Percentiles rank a stretch among this genome's conserved stretches.
Conservation (phyloP, 495 filamentous ascomycete species). For the Tuber brumale region DNA sequence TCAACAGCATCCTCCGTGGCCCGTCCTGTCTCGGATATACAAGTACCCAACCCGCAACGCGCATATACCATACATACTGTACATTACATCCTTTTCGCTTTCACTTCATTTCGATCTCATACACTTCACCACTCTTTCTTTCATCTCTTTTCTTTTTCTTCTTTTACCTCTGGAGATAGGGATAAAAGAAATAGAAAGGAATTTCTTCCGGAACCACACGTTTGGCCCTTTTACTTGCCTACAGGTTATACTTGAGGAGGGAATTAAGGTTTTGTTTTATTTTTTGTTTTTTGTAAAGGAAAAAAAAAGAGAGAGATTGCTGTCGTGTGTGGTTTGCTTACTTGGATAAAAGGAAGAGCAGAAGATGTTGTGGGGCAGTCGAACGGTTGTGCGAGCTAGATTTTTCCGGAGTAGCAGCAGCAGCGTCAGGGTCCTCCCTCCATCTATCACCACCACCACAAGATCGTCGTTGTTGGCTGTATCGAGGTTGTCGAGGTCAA, state of each 20-base stretch:
- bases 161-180: neutral
- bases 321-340: neutral
- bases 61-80: conserved; percentile 9
- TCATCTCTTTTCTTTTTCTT: neutral
- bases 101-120: neutral
- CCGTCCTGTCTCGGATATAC: conserved; percentile 40
- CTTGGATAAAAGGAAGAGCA: conserved; percentile 34
- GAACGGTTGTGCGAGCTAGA: neutral
- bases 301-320: neutral
- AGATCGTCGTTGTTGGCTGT: neutral
- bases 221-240: neutral
- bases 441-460: neutral
- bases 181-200: neutral
- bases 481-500: conserved; percentile 3
- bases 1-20: conserved; percentile 2
- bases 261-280: neutral
- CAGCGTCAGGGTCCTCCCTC: neutral
- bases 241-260: neutral
- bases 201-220: neutral
- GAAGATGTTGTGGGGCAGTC: conserved; percentile 44
- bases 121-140: neutral
- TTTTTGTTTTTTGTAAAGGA: neutral
- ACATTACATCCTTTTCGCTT: neutral
- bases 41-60: conserved; percentile 20
- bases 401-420: neutral